Conservation (phyloP, 2,329 filamentous ascomycete genomes). For the Aschersonia sp. region DNA sequence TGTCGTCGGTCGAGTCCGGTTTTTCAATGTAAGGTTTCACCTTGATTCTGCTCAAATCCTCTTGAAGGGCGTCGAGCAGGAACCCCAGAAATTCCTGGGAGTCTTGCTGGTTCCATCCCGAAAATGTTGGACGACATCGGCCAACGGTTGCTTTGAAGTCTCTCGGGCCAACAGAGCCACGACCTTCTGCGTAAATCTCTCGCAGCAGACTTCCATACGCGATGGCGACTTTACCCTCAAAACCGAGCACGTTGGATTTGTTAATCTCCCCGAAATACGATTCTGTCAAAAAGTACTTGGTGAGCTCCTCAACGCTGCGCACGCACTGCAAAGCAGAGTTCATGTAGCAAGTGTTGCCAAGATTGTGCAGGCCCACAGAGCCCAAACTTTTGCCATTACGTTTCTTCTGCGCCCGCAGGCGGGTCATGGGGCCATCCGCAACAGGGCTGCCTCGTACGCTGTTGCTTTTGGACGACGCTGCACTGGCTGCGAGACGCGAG, state of each 20-base stretch:
- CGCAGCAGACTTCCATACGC: constrained; percentile 65
- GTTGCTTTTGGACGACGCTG: constrained; percentile 13
- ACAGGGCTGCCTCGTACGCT: constrained; percentile 59
- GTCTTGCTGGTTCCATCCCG: constrained; percentile 91
- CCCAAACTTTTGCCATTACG: constrained; percentile 58
- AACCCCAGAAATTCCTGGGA: constrained; percentile 96
- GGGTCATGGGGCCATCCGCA: constrained; percentile 45
- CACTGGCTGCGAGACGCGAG: constrained; percentile 12
- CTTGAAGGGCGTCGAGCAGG: constrained; percentile 83
- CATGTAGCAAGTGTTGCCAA: constrained; percentile 99
- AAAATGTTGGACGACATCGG: constrained; percentile 70
- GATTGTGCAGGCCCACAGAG: constrained; percentile 70
- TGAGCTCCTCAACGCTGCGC: constrained; percentile 82
- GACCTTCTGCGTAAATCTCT: constrained; percentile 60
- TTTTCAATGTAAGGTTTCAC: constrained; percentile 98
- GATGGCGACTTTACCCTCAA: constrained; percentile 74
- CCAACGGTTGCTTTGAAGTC: constrained; percentile 76
- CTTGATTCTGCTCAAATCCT: constrained; percentile 83
- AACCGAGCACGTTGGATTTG: constrained; percentile 67
- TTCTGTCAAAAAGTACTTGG: constrained; percentile 72
- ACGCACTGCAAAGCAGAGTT: constrained; percentile 94
- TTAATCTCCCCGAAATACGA: constrained; percentile 74
- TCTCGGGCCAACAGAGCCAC: constrained; percentile 59
- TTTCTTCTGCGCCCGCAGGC: constrained; percentile 56
- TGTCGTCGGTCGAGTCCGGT: constrained; percentile 92